Evolutionary conservation across 768 basidiomycete species (phyloP), one percentile per base, ranked within the genome.

Genomic region (Suillus occidentalis): DNA sequence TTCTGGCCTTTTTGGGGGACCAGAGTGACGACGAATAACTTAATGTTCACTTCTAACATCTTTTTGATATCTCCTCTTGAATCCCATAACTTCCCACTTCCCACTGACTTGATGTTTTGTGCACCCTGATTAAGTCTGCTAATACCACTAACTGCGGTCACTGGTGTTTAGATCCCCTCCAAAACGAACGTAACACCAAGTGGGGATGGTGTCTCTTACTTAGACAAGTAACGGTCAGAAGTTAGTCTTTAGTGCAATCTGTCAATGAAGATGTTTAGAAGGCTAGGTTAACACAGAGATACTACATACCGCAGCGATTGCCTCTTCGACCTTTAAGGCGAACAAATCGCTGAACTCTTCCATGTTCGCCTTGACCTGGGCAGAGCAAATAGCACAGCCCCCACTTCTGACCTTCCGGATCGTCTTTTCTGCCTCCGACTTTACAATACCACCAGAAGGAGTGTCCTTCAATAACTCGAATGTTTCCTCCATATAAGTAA

Each of bases 1-100:
- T 93, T 60, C 84, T 84, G 80, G 89, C 87, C 6, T 92, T 92
- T 73, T 77, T 93, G 65, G 81, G 77, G 45, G 88, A 90, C 69
- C 89, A 92, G 70, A 91, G 89, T 69, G 89, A 89, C 43, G 83
- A 84, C 22, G 86, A 76, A 39, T 75, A 43, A 69, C 18, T 20
- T 12, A 6, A 58, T 25, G 57, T 12, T 16, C 18, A 10, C 22
- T 40, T 16, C 25, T 43, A 18, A 50, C 22, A 31, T 59, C 37
- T 42, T 18, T 20, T 55, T 42, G 18, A 59, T 59, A 42, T 20
- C 5, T 53, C 53, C n/a, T n/a, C n/a, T n/a, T 55, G 53, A 55
- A 36, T 36, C 18, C 16, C 12, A 39, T 40, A 10, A n/a, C n/a
- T n/a, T n/a, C n/a, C 20, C 28, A 28, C 16, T 40, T 59, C 25